Conservation (phyloP, 1,284 basidiomycete genomes). For the Cutaneotrichosporon dermatis region DNA sequence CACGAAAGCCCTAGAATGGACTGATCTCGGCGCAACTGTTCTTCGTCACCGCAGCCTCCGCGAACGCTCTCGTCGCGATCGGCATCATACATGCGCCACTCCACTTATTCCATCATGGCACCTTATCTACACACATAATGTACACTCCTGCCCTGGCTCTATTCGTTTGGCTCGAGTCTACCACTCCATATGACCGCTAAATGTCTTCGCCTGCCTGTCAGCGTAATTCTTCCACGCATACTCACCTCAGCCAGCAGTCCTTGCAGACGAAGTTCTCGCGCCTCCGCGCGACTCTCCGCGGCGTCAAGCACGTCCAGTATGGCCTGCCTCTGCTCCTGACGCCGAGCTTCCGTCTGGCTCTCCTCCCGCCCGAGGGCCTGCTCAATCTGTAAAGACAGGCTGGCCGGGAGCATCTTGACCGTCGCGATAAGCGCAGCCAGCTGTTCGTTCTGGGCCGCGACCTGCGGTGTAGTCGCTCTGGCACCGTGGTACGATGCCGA, state of each 20-base stretch:
- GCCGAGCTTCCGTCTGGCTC: not conserved
- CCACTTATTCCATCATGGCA: no score
- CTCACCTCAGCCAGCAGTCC: slow-evolving; percentile 19
- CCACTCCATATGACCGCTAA: slow-evolving; percentile 20
- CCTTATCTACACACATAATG: no score
- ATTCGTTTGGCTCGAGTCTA: not conserved
- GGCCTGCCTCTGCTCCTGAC: slow-evolving; percentile 6
- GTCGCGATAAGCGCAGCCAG: not conserved
- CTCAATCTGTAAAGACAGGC: not conserved
- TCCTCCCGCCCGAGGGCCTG: not conserved
- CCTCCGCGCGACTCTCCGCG: slow-evolving; percentile 12
- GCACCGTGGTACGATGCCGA: not conserved
- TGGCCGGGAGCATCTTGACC: slow-evolving; percentile 7
- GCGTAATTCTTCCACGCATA: not conserved
- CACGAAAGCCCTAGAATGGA: no score
- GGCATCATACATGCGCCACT: no score
- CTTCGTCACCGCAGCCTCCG: no score
- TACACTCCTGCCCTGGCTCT: no score
- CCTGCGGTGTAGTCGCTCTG: no score
- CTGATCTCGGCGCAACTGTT: no score
- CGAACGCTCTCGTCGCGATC: no score
- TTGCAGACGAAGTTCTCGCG: slow-evolving; percentile 16
- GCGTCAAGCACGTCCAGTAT: slow-evolving; percentile 14
- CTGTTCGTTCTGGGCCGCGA: not conserved
- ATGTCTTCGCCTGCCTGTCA: slow-evolving; percentile 17